Conservation (phyloP, 2,329 filamentous ascomycete genomes). For the Claviceps purpurea region DNA sequence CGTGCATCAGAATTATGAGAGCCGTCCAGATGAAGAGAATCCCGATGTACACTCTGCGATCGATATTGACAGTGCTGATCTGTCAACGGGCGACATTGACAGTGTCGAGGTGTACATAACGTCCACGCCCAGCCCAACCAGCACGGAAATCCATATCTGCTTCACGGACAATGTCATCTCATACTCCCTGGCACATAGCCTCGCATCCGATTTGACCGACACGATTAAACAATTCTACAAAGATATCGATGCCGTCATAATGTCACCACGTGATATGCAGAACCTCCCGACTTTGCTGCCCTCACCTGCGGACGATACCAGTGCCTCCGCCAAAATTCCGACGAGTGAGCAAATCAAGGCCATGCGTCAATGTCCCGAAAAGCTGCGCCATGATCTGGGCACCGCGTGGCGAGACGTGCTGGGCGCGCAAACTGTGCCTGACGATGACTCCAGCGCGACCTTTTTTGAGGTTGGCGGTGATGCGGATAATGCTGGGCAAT, state of each 20-base stretch:
- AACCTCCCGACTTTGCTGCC: not conserved
- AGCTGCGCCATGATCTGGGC: not conserved
- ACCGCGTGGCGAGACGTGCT: not conserved
- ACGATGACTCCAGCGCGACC: not conserved
- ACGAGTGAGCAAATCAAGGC: not conserved
- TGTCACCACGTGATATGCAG: not conserved
- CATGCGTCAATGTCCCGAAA: not conserved
- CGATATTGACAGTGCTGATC: slow-evolving; percentile 1
- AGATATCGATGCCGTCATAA: not conserved
- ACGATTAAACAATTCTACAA: not conserved
- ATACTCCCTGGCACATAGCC: not conserved
- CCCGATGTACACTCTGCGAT: not conserved
- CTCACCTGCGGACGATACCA: not conserved
- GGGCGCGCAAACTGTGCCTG: not conserved
- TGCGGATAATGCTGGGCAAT: not conserved
- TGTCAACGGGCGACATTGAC: slow-evolving; percentile 3
- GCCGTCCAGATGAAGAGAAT: not conserved
- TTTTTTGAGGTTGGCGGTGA: slow-evolving; percentile 1
- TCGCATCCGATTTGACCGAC: not conserved
- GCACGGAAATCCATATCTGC: not conserved
- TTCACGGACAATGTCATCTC: slow-evolving; percentile 3
- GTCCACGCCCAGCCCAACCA: not conserved
- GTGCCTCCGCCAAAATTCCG: not conserved
- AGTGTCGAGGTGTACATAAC: slow-evolving; percentile 3
- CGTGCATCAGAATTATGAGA: slow-evolving; percentile 1